These are phyloP conservation scores for Kodamaea sp. DNA, from an alignment of 1,139 yeast genomes.

Conservation along the genomic window DNA sequence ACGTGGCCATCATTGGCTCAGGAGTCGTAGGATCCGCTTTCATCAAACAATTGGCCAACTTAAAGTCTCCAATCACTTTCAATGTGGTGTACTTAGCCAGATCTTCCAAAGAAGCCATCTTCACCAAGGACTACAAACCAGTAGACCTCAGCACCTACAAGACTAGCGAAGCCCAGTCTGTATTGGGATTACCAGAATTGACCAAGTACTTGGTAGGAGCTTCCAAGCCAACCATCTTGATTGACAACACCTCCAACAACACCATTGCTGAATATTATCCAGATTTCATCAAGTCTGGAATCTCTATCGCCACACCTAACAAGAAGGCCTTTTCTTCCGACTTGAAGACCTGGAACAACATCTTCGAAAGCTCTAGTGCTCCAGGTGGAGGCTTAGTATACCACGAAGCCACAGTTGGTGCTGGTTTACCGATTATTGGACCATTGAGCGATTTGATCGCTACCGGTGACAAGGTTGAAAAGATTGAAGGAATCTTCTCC, in stretches of 20 bases:
- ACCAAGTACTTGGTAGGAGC: constrained; percentile 64
- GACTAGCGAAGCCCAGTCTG: constrained; percentile 42
- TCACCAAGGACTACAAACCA: constrained; percentile 69
- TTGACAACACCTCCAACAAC: constrained; percentile 91
- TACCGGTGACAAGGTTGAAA: constrained; percentile 90
- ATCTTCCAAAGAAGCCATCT: constrained; percentile 63
- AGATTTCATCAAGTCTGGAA: constrained; percentile 67
- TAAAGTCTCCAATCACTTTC: constrained; percentile 59
- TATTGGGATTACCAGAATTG: constrained; percentile 59
- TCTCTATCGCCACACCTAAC: constrained; percentile 96
- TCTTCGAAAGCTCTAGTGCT: constrained; percentile 56
- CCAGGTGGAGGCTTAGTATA: constrained; percentile 77
- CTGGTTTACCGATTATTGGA: constrained; percentile 91
- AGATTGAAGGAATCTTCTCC: constrained; percentile 93
- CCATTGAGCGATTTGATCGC: constrained; percentile 82
- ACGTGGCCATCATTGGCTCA: constrained; percentile 83
- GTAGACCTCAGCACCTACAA: constrained; percentile 65
- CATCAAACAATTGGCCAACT: constrained; percentile 62
- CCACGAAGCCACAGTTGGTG: constrained; percentile 99
- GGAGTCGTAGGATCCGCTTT: constrained; percentile 96
- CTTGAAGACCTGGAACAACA: constrained; percentile 70
- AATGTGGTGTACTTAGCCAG: constrained; percentile 82
- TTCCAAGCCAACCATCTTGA: constrained; percentile 73
- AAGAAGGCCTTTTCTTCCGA: constrained; percentile 95
- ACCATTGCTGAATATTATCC: constrained; percentile 78